These are phyloP conservation scores for Saccharomyces hybrid DNA, from an alignment of 1,139 yeast species.

Conservation along the genomic window DNA sequence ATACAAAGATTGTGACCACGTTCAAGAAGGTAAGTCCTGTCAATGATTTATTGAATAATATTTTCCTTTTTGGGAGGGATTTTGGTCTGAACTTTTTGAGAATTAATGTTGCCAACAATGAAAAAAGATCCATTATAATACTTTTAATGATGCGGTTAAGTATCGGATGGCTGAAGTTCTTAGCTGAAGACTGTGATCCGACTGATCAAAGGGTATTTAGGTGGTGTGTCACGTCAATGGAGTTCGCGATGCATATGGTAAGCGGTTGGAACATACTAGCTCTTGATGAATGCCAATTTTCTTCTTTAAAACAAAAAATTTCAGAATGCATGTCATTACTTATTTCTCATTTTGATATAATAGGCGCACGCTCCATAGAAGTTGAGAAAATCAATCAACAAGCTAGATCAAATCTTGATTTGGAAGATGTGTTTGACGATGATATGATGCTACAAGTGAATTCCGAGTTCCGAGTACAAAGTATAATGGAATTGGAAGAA, in stretches of 20 bases:
- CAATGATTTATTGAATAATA: slow-evolving; percentile 70
- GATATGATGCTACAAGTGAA: slow-evolving; percentile 35
- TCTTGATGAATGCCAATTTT: slow-evolving; percentile 69
- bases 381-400: slow-evolving; percentile 49
- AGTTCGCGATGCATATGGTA: slow-evolving; percentile 93
- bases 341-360: slow-evolving; percentile 92
- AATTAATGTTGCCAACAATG: slow-evolving; percentile 49
- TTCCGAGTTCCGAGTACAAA: slow-evolving; percentile 33
- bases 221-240: slow-evolving; percentile 94
- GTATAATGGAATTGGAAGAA: slow-evolving; percentile 30
- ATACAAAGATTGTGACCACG: slow-evolving; percentile 44
- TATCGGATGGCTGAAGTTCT: slow-evolving; percentile 86
- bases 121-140: slow-evolving; percentile 60
- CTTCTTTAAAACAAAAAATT: slow-evolving; percentile 66
- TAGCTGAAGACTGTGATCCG: slow-evolving; percentile 91
- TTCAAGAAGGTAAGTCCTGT: slow-evolving; percentile 48
- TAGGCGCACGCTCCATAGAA: slow-evolving; percentile 88
- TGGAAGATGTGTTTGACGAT: slow-evolving; percentile 32
- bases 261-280: slow-evolving; percentile 84
- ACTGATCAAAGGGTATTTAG: slow-evolving; percentile 85
- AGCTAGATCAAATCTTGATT: slow-evolving; percentile 28
- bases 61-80: slow-evolving; percentile 77
- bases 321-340: slow-evolving; percentile 92
- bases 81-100: slow-evolving; percentile 68
- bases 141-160: slow-evolving; percentile 68